Conservation (phyloP, 2,329 filamentous ascomycete species). For the Rosellinia necatrix region DNA sequence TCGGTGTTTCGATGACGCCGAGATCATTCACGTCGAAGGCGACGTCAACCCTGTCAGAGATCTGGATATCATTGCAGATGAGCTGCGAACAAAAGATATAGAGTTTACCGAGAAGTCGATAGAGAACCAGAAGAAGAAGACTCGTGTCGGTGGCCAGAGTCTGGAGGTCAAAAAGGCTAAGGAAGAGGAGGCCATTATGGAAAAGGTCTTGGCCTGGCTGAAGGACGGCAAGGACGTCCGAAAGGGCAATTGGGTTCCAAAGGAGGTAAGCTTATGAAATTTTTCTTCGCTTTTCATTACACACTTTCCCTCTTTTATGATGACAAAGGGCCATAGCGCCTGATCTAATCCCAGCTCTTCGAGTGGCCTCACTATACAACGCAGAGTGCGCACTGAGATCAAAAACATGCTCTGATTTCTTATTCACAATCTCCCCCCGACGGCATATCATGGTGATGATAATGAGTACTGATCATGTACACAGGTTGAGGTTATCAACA, state of each 20-base stretch:
- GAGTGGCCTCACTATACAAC: slow-evolving; percentile 79
- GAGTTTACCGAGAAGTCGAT: slow-evolving; percentile 97
- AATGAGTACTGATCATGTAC: slow-evolving; percentile 36
- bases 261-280: slow-evolving; percentile 80
- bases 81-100: slow-evolving; percentile 96
- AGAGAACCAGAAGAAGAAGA: slow-evolving; percentile 92
- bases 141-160: slow-evolving; percentile 88
- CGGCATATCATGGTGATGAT: neutral
- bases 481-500: slow-evolving; percentile 97
- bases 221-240: slow-evolving; percentile 91
- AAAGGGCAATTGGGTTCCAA: slow-evolving; percentile 85
- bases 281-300: slow-evolving; percentile 28
- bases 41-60: slow-evolving; percentile 95
- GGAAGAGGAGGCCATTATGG: slow-evolving; percentile 91
- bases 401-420: slow-evolving; percentile 70
- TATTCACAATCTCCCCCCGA: neutral
- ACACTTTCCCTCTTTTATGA: slow-evolving; percentile 61
- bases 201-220: slow-evolving; percentile 83
- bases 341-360: slow-evolving; percentile 99
- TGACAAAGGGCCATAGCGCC: slow-evolving; percentile 97
- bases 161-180: slow-evolving; percentile 97
- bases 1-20: slow-evolving; percentile 96
- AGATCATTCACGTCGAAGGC: slow-evolving; percentile 99
- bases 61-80: slow-evolving; percentile 94
- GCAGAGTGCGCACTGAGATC: slow-evolving; percentile 87